Evolutionary conservation across 192 early-diverging fungal genomes (phyloP).

Genomic region (Podila horticola): DNA sequence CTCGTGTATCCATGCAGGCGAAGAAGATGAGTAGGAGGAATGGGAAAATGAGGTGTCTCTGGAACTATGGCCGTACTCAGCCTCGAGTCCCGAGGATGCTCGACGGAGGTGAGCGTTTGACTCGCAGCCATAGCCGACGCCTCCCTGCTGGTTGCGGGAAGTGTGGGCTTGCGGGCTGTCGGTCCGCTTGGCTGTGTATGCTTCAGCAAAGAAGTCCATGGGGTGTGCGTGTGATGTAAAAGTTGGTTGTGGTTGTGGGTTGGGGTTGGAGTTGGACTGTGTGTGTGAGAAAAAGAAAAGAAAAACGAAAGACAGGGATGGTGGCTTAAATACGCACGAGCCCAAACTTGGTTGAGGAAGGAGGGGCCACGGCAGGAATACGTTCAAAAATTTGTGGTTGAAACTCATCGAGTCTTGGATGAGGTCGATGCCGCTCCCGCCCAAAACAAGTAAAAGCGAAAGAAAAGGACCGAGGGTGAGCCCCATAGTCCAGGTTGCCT

Average conservation of each 20-base stretch:
- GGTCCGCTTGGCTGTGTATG: conserved; percentile 9
- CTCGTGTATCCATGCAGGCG: background rate
- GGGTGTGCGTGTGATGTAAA: background rate
- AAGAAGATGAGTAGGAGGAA: background rate
- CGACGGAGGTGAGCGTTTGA: conserved; percentile 43
- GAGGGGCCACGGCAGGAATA: no score
- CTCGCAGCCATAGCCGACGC: conserved; percentile 39
- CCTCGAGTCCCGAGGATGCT: conserved; percentile 41
- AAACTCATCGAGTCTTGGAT: no score
- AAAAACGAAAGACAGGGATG: background rate
- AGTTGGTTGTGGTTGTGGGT: conserved; percentile 3
- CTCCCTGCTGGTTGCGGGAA: background rate
- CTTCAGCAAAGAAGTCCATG: conserved; percentile 48
- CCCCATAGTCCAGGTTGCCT: no score
- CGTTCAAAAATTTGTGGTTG: no score
- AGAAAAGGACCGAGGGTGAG: no score
- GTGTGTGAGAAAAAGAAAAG: background rate
- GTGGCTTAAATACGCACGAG: background rate
- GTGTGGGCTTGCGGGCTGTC: background rate
- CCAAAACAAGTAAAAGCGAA: no score
- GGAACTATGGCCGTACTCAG: background rate
- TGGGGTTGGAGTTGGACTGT: background rate
- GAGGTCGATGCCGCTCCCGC: no score
- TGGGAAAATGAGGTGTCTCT: background rate
- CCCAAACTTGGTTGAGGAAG: no score